Evolutionary conservation across 768 basidiomycete species (phyloP).

Genomic region (Coprinopsis sp.): DNA sequence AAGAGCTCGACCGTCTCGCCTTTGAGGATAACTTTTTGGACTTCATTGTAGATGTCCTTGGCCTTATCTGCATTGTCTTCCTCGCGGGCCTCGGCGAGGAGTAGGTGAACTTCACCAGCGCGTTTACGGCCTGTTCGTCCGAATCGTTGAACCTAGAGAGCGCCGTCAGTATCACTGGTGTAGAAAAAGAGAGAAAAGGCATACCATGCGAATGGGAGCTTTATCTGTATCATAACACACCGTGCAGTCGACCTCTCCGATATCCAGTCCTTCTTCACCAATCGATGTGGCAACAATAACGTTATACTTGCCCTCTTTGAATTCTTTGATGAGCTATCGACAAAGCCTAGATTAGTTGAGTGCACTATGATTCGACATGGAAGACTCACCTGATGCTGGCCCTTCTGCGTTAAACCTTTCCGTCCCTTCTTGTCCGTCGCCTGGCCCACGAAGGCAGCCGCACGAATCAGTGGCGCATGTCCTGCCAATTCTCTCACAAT

Average conservation of each 20-base stretch:
- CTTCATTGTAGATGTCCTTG: slow-evolving; percentile 77
- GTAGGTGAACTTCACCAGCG: slow-evolving; percentile 82
- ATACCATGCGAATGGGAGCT: slow-evolving; percentile 92
- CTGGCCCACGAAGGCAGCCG: slow-evolving; percentile 88
- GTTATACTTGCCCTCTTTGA: slow-evolving; percentile 85
- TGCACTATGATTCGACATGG: background rate
- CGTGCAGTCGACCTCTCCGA: slow-evolving; percentile 95
- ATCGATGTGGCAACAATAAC: slow-evolving; percentile 94
- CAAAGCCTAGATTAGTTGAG: slow-evolving; percentile 10
- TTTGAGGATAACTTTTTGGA: slow-evolving; percentile 82
- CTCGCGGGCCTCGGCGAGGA: slow-evolving; percentile 88
- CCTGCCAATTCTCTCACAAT: slow-evolving; percentile 75
- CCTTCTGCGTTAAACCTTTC: slow-evolving; percentile 86
- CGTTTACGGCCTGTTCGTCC: slow-evolving; percentile 94
- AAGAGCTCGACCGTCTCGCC: slow-evolving; percentile 89
- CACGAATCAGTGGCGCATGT: slow-evolving; percentile 74
- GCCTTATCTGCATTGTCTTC: slow-evolving; percentile 89
- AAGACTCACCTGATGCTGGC: slow-evolving; percentile 74
- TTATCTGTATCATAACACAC: slow-evolving; percentile 96
- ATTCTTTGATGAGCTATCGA: slow-evolving; percentile 73
- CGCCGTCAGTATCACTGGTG: slow-evolving; percentile 2
- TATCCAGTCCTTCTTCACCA: slow-evolving; percentile 97
- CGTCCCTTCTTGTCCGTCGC: slow-evolving; percentile 78
- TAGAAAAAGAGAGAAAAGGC: slow-evolving; percentile 17
- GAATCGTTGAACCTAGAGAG: slow-evolving; percentile 81